Evolutionary conservation across 2,329 filamentous ascomycete species (phyloP).

Genomic region (Magnaporthiopsis poae): DNA sequence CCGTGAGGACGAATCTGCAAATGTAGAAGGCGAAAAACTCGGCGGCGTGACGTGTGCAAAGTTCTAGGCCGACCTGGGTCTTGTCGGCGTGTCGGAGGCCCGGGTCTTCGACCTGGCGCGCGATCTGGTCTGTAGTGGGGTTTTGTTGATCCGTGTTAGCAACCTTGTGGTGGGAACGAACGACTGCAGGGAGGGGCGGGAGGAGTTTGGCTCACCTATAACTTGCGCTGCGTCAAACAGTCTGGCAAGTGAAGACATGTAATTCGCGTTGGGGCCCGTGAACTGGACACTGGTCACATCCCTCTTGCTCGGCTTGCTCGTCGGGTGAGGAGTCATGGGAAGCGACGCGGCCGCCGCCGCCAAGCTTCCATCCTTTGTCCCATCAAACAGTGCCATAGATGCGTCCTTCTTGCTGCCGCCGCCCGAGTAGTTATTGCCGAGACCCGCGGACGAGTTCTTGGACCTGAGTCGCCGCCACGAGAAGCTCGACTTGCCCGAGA

Average conservation of each 20-base stretch:
- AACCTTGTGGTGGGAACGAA: constrained; percentile 1
- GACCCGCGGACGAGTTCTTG: constrained; percentile 68
- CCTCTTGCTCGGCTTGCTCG: constrained; percentile 59
- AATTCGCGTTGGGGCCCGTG: constrained; percentile 73
- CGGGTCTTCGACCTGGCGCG: constrained; percentile 89
- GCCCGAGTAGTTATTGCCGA: constrained; percentile 29
- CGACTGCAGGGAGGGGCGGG: too few relatives aligned
- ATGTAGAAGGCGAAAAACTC: constrained; percentile 98
- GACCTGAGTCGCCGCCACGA: constrained; percentile 84
- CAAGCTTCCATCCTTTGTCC: constrained; percentile 49
- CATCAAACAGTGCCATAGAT: constrained; percentile 22
- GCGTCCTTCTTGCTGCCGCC: constrained; percentile 18
- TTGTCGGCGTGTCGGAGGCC: constrained; percentile 83
- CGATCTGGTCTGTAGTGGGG: constrained; percentile 69
- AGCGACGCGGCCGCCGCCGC: constrained; percentile 60
- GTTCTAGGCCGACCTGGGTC: constrained; percentile 88
- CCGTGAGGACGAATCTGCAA: constrained; percentile 84
- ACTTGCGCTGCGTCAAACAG: constrained; percentile 89
- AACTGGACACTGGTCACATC: constrained; percentile 62
- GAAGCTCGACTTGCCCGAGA: constrained; percentile 67
- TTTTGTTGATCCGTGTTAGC: background rate
- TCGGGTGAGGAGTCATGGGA: constrained; percentile 62
- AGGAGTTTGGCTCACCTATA: constrained; percentile 55
- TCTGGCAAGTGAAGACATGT: constrained; percentile 82
- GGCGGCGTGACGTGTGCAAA: constrained; percentile 83